Evolutionary conservation across 2,329 filamentous ascomycete genomes (phyloP), one percentile per base, ranked within the genome.

Genomic region (Botrytis sinoallii): DNA sequence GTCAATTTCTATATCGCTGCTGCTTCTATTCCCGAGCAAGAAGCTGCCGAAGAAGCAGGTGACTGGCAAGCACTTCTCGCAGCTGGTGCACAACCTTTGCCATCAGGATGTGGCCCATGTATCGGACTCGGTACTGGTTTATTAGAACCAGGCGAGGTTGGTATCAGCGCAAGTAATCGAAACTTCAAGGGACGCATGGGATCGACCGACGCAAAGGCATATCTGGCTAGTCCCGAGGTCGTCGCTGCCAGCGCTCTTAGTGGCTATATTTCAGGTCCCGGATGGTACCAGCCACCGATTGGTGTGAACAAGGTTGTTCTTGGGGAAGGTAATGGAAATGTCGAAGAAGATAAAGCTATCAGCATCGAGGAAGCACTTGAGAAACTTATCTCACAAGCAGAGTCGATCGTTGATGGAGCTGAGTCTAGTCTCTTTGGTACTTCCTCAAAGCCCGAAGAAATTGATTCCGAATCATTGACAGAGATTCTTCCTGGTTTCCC

Each of bases 151-250:
- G 93, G 93, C n/a, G 94, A 98, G 83, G 90, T 94, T 16, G 94
- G 94, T 35, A 95, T 98, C 77, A 91, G 87, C 75, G 93, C 94
- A 0, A 90, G 87, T 70, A 98, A 98, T 85, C 87, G 95, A 18
- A 97, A 97, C 82, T 98, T 95, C 86, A 94, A 95, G 83, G 95
- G 94, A 0, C 89, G 95, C 4, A 97, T 98, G 93, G 95, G 95
- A 4, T 91, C 88, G 22, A 90, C 88, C 4, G 89, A 93, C 8
- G 93, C 94, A 0, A 90, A 94, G 79, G 93, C 94, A 0, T 98
- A 97, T 81, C 90, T 98, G 0, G 92, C 91, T 9, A 95, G 92
- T 77, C 95, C 96, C 0, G 95, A 98, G 80, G 91, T 97, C 3
- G 95, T 98, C 0, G 95, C 95, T 6, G 95, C 96, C 12, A 97